Evolutionary conservation across 75 land plant species (phyloP).

Genomic region (Gnetum montanum): DNA sequence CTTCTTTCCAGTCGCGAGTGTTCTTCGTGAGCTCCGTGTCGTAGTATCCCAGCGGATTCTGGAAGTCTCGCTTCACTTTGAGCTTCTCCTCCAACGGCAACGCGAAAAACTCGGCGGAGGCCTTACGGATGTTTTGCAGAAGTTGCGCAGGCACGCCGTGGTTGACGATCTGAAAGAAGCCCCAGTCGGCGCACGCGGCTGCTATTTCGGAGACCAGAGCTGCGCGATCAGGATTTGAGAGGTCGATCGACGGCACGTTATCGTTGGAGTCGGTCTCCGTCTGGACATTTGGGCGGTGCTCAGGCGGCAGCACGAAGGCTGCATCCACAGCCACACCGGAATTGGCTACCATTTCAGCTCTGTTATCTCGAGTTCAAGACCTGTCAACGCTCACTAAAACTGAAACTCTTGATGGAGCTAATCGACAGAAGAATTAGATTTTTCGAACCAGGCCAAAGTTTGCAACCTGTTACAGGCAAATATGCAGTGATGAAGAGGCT

Average conservation of each 20-base stretch:
- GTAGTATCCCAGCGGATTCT: slow-evolving; percentile 54
- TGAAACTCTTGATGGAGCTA: too few species aligned
- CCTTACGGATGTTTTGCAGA: slow-evolving; percentile 27
- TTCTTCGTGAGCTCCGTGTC: slow-evolving; percentile 86
- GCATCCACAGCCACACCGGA: not conserved
- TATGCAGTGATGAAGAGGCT: too few species aligned
- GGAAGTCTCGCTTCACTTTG: slow-evolving; percentile 39
- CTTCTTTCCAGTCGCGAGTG: slow-evolving; percentile 89
- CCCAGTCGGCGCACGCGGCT: slow-evolving; percentile 65
- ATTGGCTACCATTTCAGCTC: too few species aligned
- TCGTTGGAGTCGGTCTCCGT: not conserved
- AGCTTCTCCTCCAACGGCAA: slow-evolving; percentile 40
- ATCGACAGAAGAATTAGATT: too few species aligned
- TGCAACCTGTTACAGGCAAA: too few species aligned
- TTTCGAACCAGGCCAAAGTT: too few species aligned
- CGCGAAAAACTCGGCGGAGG: slow-evolving; percentile 44
- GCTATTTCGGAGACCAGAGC: slow-evolving; percentile 18
- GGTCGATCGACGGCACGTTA: too few species aligned
- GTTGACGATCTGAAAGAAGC: slow-evolving; percentile 82
- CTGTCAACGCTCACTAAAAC: too few species aligned
- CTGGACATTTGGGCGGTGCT: not conserved
- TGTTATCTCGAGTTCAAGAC: too few species aligned
- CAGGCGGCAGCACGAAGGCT: slow-evolving; percentile 3
- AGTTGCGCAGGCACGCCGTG: slow-evolving; percentile 54
- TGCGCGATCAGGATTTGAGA: too few species aligned